Evolutionary conservation across 768 basidiomycete genomes (phyloP).

Genomic region (Tulasnella sp.): DNA sequence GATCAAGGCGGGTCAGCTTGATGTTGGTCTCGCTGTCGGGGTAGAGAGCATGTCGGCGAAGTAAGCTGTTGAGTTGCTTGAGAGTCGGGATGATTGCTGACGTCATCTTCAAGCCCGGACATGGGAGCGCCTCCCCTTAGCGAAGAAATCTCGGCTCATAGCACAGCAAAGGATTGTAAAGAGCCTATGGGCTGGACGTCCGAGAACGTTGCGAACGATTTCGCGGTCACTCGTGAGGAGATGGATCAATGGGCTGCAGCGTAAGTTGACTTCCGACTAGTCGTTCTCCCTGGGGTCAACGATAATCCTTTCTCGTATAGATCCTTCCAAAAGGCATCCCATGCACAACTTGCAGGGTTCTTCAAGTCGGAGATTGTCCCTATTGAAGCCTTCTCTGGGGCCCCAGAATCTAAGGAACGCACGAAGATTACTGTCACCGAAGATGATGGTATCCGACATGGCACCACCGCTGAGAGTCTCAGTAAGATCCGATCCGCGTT

Average conservation of each 20-base stretch:
- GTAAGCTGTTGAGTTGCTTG: slow-evolving; percentile 19
- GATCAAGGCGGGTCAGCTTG: slow-evolving; percentile 67
- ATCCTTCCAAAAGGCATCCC: slow-evolving; percentile 73
- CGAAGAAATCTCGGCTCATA: slow-evolving; percentile 27
- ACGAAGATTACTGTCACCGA: slow-evolving; percentile 44
- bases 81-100: not conserved
- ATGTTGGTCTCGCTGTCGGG: slow-evolving; percentile 49
- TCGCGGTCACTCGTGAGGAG: slow-evolving; percentile 58
- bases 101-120: slow-evolving; percentile 18
- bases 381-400: slow-evolving; percentile 34
- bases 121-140: slow-evolving; percentile 21
- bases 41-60: slow-evolving; percentile 26
- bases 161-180: slow-evolving; percentile 27
- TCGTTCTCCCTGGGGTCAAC: not conserved
- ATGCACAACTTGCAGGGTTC: slow-evolving; percentile 56
- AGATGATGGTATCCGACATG: slow-evolving; percentile 73
- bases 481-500: slow-evolving; percentile 65
- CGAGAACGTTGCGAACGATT: slow-evolving; percentile 76
- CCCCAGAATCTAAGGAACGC: slow-evolving; percentile 22
- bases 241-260: slow-evolving; percentile 68
- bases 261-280: slow-evolving; percentile 7
- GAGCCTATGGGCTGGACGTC: slow-evolving; percentile 86
- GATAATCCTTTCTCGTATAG: slow-evolving; percentile 13
- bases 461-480: slow-evolving; percentile 59
- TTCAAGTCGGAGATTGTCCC: slow-evolving; percentile 69